Base-by-base conservation (phyloP, 2,329 filamentous ascomycete genomes). In the Didymella exigua region DNA sequence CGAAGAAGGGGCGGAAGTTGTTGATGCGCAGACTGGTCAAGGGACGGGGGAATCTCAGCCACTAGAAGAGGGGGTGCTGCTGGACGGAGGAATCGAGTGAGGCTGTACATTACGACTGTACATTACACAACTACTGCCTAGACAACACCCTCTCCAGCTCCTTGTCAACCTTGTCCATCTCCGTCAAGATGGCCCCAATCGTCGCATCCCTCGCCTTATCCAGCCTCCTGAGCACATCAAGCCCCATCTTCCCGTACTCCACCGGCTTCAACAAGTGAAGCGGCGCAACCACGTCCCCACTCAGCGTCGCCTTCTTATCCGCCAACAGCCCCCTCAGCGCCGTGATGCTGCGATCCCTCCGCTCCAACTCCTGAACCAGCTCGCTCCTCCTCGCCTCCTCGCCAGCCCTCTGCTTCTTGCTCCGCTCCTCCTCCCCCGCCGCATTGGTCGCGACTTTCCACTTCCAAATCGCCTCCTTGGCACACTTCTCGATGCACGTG, bases 11-110 rank as follows among this genome's bases (percentile, higher is more conserved):
- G 21, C 74, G 81, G 65, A 79, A 79, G 70, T 76, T 81, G 43
- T 61, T 88, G 60, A 79, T 78, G 72, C 77, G 84, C 67, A 77
- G 85, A 69, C 75, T 77, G 65, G 68, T 78, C 51, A 86, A 83
- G 77, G 80, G 81, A 21, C 77, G 83, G 70, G 67, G 63, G 66
- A 74, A 70, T 46, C 48, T 75, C 58, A 73, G 70, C 49, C 72
- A 75, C 7, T 43, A 2, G 16, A 11, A 19, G 24, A 44, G 33
- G 24, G 18, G 10, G n/a, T 10, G 1, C 24, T 14, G 29, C n/a
- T 10, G 21, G n/a, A 33, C 3, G 13, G 27, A 5, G 18, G 13
- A 16, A n/a, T 3, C 4, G 33, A n/a, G n/a, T n/a, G 29, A 38
- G 7, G 30, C 27, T 62, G 57, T 60, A 56, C 53, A 46, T 34